Evolutionary conservation across 2,329 filamentous ascomycete genomes (phyloP).

Genomic region (Leptographium wingfieldii): DNA sequence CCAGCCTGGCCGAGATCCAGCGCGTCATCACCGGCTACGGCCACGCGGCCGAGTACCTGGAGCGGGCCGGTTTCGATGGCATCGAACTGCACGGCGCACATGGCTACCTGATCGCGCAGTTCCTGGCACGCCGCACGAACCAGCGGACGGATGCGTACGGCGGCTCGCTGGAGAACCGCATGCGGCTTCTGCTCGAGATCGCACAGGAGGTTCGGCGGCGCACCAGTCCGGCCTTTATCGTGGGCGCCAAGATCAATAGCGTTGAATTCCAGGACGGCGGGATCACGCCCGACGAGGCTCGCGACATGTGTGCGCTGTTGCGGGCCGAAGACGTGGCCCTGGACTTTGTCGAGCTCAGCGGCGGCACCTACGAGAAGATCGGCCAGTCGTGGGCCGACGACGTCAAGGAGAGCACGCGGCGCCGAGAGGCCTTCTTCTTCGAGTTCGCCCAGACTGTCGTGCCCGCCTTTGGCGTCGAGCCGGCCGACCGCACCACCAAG

Average conservation of each 20-base stretch:
- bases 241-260: constrained; percentile 45
- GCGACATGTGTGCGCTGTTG: constrained; percentile 31
- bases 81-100: constrained; percentile 34
- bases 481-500: constrained; percentile 25
- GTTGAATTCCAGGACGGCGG: constrained; percentile 43
- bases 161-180: constrained; percentile 29
- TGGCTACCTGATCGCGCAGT: constrained; percentile 41
- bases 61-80: constrained; percentile 48
- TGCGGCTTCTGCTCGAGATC: constrained; percentile 32
- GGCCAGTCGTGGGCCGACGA: constrained; percentile 28
- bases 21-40: constrained; percentile 47
- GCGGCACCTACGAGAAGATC: constrained; percentile 45
- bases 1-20: constrained; percentile 40
- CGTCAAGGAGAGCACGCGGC: constrained; percentile 39
- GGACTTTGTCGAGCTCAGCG: constrained; percentile 47
- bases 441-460: constrained; percentile 44
- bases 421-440: constrained; percentile 47
- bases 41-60: constrained; percentile 46
- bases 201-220: constrained; percentile 20
- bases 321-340: constrained; percentile 27
- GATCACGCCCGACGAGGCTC: constrained; percentile 37
- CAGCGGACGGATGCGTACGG: constrained; percentile 38
- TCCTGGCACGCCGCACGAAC: constrained; percentile 36
- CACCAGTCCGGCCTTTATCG: constrained; percentile 22
- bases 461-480: constrained; percentile 21